A percentile compares a stretch with the other conserved stretches of the same genome.
These are phyloP conservation scores for Tricholoma furcatifolium DNA, from an alignment of 768 basidiomycete genomes.

Conservation along the genomic window DNA sequence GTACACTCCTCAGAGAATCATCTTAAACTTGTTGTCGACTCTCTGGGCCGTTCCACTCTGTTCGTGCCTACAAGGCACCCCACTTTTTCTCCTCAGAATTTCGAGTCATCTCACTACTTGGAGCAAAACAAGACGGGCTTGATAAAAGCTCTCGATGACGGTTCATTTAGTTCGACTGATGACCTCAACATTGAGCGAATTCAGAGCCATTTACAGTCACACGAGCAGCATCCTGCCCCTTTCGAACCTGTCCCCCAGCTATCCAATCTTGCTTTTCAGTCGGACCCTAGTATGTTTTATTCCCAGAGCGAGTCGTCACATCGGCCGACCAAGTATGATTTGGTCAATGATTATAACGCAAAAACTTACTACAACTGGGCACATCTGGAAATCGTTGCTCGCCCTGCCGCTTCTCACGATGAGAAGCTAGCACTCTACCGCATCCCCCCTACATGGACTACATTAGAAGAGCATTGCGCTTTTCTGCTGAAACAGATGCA, in stretches of 20 bases:
- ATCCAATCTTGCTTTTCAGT: not conserved
- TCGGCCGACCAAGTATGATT: slow-evolving; percentile 8
- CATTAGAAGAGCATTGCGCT: slow-evolving; percentile 17
- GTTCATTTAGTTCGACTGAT: too few relatives aligned
- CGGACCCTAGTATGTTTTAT: slow-evolving; percentile 17
- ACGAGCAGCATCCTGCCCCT: too few relatives aligned
- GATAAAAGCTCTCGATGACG: too few relatives aligned
- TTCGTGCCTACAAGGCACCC: too few relatives aligned
- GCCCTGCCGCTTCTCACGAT: slow-evolving; percentile 15
- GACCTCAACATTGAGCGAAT: too few relatives aligned
- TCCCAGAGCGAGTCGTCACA: slow-evolving; percentile 1
- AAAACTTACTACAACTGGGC: slow-evolving; percentile 14
- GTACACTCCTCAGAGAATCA: slow-evolving; percentile 20
- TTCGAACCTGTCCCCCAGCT: too few relatives aligned
- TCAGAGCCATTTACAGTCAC: too few relatives aligned
- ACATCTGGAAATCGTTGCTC: slow-evolving; percentile 1
- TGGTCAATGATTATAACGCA: slow-evolving; percentile 11
- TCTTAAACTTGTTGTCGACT: slow-evolving; percentile 24
- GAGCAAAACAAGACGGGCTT: too few relatives aligned
- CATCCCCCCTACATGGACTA: slow-evolving; percentile 34
- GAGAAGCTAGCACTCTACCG: slow-evolving; percentile 34
- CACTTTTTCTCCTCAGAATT: too few relatives aligned
- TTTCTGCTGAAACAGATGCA: not conserved
- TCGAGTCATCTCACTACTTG: too few relatives aligned
- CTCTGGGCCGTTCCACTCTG: slow-evolving; percentile 16